These are phyloP conservation scores for Leptoxyphium fumago DNA, from an alignment of 2,329 filamentous ascomycete genomes.

Conservation along the genomic window DNA sequence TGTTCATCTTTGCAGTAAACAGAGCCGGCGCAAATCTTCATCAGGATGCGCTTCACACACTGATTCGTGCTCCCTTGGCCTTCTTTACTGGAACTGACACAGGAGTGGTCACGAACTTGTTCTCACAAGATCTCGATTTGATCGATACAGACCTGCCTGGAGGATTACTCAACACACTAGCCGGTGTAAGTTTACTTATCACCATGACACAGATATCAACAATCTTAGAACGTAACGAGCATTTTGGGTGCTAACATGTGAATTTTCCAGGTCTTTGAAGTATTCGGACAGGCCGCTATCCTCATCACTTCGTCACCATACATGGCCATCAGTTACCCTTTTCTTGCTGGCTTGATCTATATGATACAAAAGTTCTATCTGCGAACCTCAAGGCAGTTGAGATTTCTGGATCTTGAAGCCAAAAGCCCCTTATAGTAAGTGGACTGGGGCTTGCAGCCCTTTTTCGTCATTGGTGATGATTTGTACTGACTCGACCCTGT, in stretches of 20 bases:
- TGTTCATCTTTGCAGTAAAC: background rate
- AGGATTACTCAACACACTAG: background rate
- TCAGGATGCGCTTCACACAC: background rate
- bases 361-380: slow-evolving; percentile 33
- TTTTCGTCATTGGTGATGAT: background rate
- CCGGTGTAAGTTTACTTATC: background rate
- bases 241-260: background rate
- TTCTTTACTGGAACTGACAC: background rate
- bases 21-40: background rate
- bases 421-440: slow-evolving; percentile 12
- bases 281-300: slow-evolving; percentile 13
- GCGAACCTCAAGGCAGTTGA: slow-evolving; percentile 32
- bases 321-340: slow-evolving; percentile 25
- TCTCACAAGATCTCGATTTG: background rate
- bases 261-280: background rate
- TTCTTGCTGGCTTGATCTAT: slow-evolving; percentile 24
- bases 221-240: background rate
- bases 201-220: background rate
- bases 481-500: background rate
- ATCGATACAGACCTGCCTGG: background rate
- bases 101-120: background rate
- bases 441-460: background rate
- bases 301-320: slow-evolving; percentile 27
- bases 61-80: background rate
- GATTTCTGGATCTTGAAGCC: slow-evolving; percentile 39